Evolutionary conservation across 345 rosid genomes (phyloP).

Genomic region (Gossypium mustelinum): DNA sequence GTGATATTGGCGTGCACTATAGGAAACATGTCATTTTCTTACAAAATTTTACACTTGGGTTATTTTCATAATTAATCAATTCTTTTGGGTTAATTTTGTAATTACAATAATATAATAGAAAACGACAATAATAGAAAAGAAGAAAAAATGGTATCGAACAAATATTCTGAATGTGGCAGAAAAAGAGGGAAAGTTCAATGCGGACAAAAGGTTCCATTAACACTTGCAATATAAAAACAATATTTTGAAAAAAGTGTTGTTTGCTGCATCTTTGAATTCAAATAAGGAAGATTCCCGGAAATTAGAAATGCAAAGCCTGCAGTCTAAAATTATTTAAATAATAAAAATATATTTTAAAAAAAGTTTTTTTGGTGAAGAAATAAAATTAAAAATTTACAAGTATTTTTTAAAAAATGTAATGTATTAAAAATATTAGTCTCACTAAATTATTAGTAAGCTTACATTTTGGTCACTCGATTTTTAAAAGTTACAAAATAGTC

Average conservation of each 20-base stretch:
- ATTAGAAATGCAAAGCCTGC: not conserved
- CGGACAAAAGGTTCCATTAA: not conserved
- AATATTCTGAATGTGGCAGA: not conserved
- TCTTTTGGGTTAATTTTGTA: too few species aligned
- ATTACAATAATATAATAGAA: not conserved
- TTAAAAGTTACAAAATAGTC: too few species aligned
- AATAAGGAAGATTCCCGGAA: conserved; percentile 20
- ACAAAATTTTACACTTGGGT: too few species aligned
- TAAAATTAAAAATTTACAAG: not conserved
- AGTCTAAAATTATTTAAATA: too few species aligned
- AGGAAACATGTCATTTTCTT: too few species aligned
- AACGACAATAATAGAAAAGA: not conserved
- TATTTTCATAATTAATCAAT: too few species aligned
- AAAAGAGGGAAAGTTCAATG: not conserved
- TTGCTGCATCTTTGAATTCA: conserved; percentile 24
- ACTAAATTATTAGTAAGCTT: too few species aligned
- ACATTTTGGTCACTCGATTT: too few species aligned
- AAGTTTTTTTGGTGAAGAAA: too few species aligned
- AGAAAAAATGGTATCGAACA: not conserved
- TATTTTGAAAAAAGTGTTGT: not conserved
- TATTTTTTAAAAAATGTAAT: not conserved
- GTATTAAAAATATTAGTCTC: too few species aligned
- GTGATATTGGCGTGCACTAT: fast-evolving
- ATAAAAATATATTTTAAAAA: too few species aligned
- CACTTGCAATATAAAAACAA: not conserved